phyloP scores from a whole-genome alignment of 345 rosid genomes.

The Gossypium arboreum region DNA sequence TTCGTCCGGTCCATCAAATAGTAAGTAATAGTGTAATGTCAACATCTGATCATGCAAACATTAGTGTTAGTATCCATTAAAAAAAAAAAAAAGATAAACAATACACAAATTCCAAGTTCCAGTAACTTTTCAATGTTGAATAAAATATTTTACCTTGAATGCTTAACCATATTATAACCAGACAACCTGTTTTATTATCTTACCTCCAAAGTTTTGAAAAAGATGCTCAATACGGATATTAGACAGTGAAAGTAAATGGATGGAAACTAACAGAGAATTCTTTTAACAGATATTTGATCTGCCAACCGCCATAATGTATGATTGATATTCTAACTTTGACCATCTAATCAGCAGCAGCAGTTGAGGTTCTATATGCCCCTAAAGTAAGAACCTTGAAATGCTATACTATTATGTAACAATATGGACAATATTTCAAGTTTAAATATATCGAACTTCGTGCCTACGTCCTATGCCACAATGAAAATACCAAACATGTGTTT shows the following conservation, averaged over 20 bases:
- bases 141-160: background rate
- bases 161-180: background rate
- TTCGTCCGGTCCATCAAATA: slow-evolving; percentile 85
- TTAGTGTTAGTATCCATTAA: background rate
- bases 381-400: background rate
- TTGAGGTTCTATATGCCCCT: background rate
- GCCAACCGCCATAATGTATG: background rate
- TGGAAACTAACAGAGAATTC: background rate
- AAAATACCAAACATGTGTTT: background rate
- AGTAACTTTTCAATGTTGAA: background rate
- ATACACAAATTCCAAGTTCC: background rate
- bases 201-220: background rate
- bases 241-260: background rate
- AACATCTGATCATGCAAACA: slow-evolving; percentile 54
- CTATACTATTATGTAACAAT: background rate
- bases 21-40: slow-evolving; percentile 87
- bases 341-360: background rate
- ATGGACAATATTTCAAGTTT: background rate
- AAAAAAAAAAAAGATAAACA: background rate
- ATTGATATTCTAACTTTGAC: slow-evolving; percentile 4
- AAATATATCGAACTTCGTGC: background rate
- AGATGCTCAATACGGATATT: background rate
- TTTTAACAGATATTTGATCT: background rate
- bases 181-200: background rate
- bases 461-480: background rate